Evolutionary conservation across 2,329 filamentous ascomycete species (phyloP).

Genomic region (Metarhizium robertsii): DNA sequence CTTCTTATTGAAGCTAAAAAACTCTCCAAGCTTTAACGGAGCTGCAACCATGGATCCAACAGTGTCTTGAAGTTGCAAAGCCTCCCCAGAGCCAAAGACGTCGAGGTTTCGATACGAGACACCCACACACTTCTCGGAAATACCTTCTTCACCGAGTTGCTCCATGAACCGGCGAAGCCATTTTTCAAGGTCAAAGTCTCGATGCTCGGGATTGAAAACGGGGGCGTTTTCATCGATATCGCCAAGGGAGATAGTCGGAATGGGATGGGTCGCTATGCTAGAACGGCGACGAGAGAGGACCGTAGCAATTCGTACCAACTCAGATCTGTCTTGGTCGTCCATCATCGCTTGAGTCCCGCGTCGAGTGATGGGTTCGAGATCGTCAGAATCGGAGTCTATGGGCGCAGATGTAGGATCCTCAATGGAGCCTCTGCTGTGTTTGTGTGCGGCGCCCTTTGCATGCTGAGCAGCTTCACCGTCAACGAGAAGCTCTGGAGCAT

Average conservation of each 20-base stretch:
- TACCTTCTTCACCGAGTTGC: slow-evolving; percentile 43
- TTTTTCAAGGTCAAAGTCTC: slow-evolving; percentile 30
- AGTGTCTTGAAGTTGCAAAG: slow-evolving; percentile 59
- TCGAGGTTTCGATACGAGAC: slow-evolving; percentile 56
- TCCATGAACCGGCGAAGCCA: slow-evolving; percentile 31
- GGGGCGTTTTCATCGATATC: slow-evolving; percentile 20
- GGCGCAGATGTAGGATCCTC: neutral
- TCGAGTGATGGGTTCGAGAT: slow-evolving; percentile 5
- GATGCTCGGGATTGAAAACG: slow-evolving; percentile 26
- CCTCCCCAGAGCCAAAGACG: slow-evolving; percentile 57
- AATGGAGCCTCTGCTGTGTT: neutral
- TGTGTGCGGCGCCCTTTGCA: neutral
- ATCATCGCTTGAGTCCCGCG: slow-evolving; percentile 13
- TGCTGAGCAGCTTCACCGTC: neutral
- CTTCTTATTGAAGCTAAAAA: slow-evolving; percentile 37
- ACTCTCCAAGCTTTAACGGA: slow-evolving; percentile 48
- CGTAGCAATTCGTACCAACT: slow-evolving; percentile 30
- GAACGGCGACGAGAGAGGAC: slow-evolving; percentile 26
- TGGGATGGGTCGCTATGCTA: slow-evolving; percentile 10
- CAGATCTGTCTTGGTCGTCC: slow-evolving; percentile 22
- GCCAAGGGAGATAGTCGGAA: slow-evolving; percentile 10
- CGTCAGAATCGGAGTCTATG: neutral
- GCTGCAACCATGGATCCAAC: slow-evolving; percentile 49
- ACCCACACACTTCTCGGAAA: slow-evolving; percentile 44
- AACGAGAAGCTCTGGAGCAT: neutral